Evolutionary conservation across 2,329 filamentous ascomycete species (phyloP).

Genomic region (Aspergillus ibericus): DNA sequence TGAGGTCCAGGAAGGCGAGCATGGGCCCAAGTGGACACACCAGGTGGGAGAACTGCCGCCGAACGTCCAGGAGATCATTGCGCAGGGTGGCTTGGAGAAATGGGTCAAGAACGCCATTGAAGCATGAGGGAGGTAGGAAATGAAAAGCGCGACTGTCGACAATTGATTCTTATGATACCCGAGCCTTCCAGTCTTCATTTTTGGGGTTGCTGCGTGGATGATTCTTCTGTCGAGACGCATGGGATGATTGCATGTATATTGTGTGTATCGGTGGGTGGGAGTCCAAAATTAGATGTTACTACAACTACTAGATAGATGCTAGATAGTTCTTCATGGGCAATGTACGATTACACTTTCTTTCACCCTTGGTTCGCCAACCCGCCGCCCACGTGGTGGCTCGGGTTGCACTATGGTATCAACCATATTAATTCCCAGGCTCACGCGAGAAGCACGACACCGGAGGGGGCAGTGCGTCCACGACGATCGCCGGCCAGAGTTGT

Average conservation of each 20-base stretch:
- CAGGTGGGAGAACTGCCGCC: slow-evolving; percentile 80
- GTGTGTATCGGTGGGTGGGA: too few relatives aligned
- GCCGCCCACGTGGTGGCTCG: too few relatives aligned
- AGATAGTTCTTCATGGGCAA: too few relatives aligned
- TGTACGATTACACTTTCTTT: too few relatives aligned
- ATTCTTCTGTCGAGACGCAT: not conserved
- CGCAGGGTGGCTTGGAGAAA: slow-evolving; percentile 72
- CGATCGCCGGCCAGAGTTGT: not conserved
- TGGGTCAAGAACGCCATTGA: slow-evolving; percentile 67
- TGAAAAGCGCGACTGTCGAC: not conserved
- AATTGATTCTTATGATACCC: not conserved
- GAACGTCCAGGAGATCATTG: slow-evolving; percentile 85
- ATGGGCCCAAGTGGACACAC: slow-evolving; percentile 70
- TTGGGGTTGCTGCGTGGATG: not conserved
- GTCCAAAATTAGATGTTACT: too few relatives aligned
- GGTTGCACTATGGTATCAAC: too few relatives aligned
- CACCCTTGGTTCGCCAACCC: too few relatives aligned
- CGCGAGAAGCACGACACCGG: not conserved
- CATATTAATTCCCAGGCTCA: too few relatives aligned
- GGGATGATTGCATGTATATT: not conserved
- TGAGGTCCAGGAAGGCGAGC: slow-evolving; percentile 66
- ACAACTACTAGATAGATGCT: too few relatives aligned
- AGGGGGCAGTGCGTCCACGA: not conserved
- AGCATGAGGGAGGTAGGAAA: not conserved
- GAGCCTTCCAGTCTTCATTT: not conserved